A percentile compares a stretch with the other conserved stretches of the same genome.
phyloP scores from a whole-genome alignment of 352 stramenopile species.

The Ophiocytium majus region DNA sequence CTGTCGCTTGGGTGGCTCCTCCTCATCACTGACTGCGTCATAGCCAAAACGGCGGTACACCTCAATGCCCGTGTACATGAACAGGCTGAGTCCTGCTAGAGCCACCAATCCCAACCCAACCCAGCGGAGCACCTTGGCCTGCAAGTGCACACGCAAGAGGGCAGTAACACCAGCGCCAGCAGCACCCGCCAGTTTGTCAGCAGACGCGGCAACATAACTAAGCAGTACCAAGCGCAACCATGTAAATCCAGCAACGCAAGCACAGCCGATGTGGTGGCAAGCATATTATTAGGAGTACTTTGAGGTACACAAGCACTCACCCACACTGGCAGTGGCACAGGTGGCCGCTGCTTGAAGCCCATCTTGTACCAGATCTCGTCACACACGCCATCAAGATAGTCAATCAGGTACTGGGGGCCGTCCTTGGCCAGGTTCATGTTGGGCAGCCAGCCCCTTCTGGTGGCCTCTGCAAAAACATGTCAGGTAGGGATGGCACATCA shows the following conservation, averaged over 20 bases:
- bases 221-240: neutral
- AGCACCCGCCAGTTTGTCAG: no score
- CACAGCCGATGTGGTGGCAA: neutral
- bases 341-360: neutral
- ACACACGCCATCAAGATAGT: conserved; percentile 2
- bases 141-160: no score
- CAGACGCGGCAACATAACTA: neutral
- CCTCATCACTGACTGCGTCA: neutral
- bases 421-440: neutral
- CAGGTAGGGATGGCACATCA: no score
- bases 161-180: no score
- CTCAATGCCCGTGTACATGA: neutral
- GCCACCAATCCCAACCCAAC: neutral
- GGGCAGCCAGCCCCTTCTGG: neutral
- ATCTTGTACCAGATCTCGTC: neutral
- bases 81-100: neutral
- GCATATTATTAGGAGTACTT: neutral
- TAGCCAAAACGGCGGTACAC: neutral
- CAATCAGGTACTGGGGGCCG: neutral
- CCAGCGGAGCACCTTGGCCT: no score
- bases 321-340: neutral
- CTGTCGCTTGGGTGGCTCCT: neutral
- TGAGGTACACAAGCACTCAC: neutral
- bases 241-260: neutral
- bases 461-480: neutral